Evolutionary conservation across 2,329 filamentous ascomycete species (phyloP), one percentile per base, ranked within the genome.

Genomic region (Sarocladium kiliense): DNA sequence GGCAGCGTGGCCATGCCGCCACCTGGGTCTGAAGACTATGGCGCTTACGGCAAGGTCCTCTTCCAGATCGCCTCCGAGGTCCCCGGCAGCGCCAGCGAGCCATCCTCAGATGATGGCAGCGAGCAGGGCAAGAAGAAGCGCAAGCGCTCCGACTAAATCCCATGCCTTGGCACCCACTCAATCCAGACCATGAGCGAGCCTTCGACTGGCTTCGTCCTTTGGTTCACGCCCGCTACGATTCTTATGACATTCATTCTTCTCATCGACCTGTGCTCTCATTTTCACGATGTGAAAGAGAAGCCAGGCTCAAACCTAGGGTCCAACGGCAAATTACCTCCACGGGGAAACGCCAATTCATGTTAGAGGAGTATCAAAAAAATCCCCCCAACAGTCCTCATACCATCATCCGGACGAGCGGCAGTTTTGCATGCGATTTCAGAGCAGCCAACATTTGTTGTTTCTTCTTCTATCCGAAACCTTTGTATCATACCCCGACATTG

Each of bases 41-140:
- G 78, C 62, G 78, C 79, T 57, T 81, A 90, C 58, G 89, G 90
- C 61, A 86, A 87, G 66, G 87, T 90, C 41, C 82, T 96, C 59
- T 95, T 91, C 76, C 88, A 92, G 70, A 85, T 91, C 55, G 85
- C 89, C 26, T 81, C 88, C 27, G 86, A 88, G 62, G 80, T 88
- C 53, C 84, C 88, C 36, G 85, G 85, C 60, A 89, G 81, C 64
- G 74, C 75, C 12, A 82, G 77, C 63, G 81, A 84, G n/a, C 62
- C 73, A 36, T 81, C 80, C 2, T 81, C 79, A 2, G 80, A 82
- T 21, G 79, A 79, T 49, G 71, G 72, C 57, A 74, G 68, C 59
- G 76, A 77, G 58, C 69, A 75, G 57, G 74, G 73, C 59, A 73
- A 74, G 63, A 75, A 79, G 68, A 83, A 85, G 76, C 89, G 89